Base-by-base conservation (phyloP, 345 rosid genomes). In the Camelina sativa region DNA sequence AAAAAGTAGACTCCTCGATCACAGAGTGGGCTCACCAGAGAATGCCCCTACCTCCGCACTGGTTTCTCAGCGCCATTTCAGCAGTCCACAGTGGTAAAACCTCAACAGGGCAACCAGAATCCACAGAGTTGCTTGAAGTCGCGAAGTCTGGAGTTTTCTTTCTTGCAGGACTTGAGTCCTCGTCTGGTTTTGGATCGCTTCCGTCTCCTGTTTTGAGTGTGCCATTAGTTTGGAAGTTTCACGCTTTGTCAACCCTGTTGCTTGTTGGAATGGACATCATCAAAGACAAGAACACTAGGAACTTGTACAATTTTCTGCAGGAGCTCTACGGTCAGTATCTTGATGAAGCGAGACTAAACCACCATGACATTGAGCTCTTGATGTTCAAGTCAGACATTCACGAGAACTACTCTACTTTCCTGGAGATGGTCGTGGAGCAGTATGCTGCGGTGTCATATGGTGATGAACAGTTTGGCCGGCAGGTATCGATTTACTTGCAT, bases 41-140 rank as follows among this genome's bases (percentile, higher is more conserved):
- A 84, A 53, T 90, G 82, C 96, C 96, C 3, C 88, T 94, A 73
- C 93, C 97, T 58, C 62, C 74, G 71, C 96, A 91, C 72, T 94
- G 98, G 97, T 88, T 91, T 81, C 92, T 94, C 72, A 94, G 95
- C 82, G 84, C 98, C 75, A 82, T 94, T 58, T 53, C 91, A 78
- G 84, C 85, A 54, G 73, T 81, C 68, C 73, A 69, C 38, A 69
- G 69, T 46, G 67, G 80, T 63, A 78, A 83, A 80, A 67, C 71
- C 47, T 74, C 75, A 62, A 67, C 82, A 63, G 76, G 52, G 65
- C 67, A 51, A 50, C 80, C 47, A 73, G 83, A 82, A 19, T 48
- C 88, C 15, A 56, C 34, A 25, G 84, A 81, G 40, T 46, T 74
- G 48, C 76, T 81, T 61, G 95, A 86, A 78, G 80, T 83, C 46